These are phyloP conservation scores for Amniculicola lignicola DNA, from an alignment of 495 filamentous ascomycete genomes.

Conservation along the genomic window DNA sequence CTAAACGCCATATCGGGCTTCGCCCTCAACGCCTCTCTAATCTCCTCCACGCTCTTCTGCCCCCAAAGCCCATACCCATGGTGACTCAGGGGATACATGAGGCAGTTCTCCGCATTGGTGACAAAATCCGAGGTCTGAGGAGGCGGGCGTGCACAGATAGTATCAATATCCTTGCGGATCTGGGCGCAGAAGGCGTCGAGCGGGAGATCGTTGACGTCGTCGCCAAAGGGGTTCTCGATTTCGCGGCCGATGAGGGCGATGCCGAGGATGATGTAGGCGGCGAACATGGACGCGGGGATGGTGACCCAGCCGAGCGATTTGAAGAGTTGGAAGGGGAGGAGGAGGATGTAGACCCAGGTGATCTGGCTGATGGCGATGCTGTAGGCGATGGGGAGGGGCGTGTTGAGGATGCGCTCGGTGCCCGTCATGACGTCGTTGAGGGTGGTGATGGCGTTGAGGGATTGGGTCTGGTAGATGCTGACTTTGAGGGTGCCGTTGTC, in stretches of 20 bases:
- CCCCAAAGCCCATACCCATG: constrained; percentile 60
- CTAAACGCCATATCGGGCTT: constrained; percentile 14
- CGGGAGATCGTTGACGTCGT: constrained; percentile 83
- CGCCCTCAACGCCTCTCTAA: constrained; percentile 50
- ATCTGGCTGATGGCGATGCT: constrained; percentile 82
- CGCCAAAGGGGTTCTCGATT: constrained; percentile 86
- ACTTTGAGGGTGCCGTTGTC: constrained; percentile 54
- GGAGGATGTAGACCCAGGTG: constrained; percentile 79
- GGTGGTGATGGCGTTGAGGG: constrained; percentile 42
- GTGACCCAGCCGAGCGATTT: constrained; percentile 63
- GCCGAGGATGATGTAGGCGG: constrained; percentile 85
- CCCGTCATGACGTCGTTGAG: constrained; percentile 73
- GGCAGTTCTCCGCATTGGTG: constrained; percentile 55
- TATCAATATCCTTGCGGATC: constrained; percentile 68
- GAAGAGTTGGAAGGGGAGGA: constrained; percentile 82
- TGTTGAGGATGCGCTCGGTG: constrained; percentile 78
- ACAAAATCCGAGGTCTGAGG: constrained; percentile 59
- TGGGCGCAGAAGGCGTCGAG: constrained; percentile 73
- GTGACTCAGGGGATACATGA: constrained; percentile 65
- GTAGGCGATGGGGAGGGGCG: constrained; percentile 81
- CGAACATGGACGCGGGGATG: constrained; percentile 76
- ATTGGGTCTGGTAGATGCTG: constrained; percentile 39
- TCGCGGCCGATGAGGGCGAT: constrained; percentile 68
- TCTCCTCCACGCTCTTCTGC: constrained; percentile 56
- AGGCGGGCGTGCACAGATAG: constrained; percentile 60